Conservation (phyloP, 2,329 filamentous ascomycete species). For the Alternaria sp. region DNA sequence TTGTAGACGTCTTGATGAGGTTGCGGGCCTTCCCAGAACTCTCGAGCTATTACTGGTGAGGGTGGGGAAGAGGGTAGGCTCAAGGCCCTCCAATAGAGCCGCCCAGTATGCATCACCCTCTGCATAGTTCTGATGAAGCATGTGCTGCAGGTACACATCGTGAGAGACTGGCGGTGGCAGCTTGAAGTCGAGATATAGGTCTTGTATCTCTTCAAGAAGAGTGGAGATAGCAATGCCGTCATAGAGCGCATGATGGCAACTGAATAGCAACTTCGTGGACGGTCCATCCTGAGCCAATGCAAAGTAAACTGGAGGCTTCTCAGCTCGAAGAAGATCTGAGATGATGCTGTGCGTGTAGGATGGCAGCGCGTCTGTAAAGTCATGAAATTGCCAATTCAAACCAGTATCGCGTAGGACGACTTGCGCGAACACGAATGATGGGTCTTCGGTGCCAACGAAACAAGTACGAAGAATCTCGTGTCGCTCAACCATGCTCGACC, state of each 20-base stretch:
- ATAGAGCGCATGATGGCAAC: constrained; percentile 84
- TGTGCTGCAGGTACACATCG: constrained; percentile 68
- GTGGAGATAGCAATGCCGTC: constrained; percentile 79
- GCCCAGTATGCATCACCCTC: constrained; percentile 73
- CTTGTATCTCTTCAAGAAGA: constrained; percentile 75
- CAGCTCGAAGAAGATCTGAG: constrained; percentile 56
- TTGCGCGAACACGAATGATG: constrained; percentile 73
- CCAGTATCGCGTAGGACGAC: constrained; percentile 66
- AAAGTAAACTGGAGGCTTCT: constrained; percentile 49
- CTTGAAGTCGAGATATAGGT: constrained; percentile 57
- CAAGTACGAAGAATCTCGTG: constrained; percentile 82
- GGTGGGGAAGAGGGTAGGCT: constrained; percentile 53
- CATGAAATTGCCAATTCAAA: constrained; percentile 51
- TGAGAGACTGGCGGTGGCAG: constrained; percentile 66
- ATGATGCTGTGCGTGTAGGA: constrained; percentile 56
- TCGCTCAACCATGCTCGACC: constrained; percentile 68
- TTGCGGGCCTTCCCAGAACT: neutral
- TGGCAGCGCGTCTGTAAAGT: constrained; percentile 37
- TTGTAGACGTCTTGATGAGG: constrained; percentile 40
- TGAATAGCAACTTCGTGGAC: constrained; percentile 54
- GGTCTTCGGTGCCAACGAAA: constrained; percentile 72
- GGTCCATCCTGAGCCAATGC: constrained; percentile 30
- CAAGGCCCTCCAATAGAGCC: constrained; percentile 62
- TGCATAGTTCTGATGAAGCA: constrained; percentile 59
- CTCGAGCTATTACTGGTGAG: constrained; percentile 32